Base-by-base conservation (phyloP, 805 yeast species). In the Monosporozyma siamensis region DNA sequence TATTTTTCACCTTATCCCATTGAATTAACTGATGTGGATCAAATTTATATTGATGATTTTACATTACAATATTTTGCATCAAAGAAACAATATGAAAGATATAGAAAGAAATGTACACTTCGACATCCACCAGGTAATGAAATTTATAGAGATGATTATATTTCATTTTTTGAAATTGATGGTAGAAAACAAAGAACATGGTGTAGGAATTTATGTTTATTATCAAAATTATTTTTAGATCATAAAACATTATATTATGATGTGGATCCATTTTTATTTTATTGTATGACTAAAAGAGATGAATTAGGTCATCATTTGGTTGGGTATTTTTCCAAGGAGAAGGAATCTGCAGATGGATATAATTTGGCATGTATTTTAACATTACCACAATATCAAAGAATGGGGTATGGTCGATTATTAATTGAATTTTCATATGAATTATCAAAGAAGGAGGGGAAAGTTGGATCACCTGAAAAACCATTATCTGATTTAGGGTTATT, bases 61-160 rank as follows among this genome's bases (percentile, higher is more conserved):
- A 80, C 96, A 2, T 63, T 92, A 45, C 78, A 85, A 45, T 92
- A 86, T 64, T 92, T 86, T 65, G 92, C 95, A 4, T 84, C 95
- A 0, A 70, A 73, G 48, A 86, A 84, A 55, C 97, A 89, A 64
- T 92, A 90, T 65, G 94, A 92, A 65, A 70, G 99, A 48, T 92
- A 87, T 66, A 72, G 97, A 56, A 62, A 77, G 22, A 92, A 92
- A 58, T 84, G 94, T 59, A 81, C 94, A 1, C 70, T 92, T 65
- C 78, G 82, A 58, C 97, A 90, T 56, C 99, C 99, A 1, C 99
- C 99, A 0, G 99, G 99, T 0, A 92, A 92, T 65, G 98, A 92
- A 58, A 89, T 92, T 18, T 92, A 92, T 62, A 70, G 98, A 39
- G 97, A 92, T 61, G 89, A 82, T 39, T 78, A 81, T 53, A 90